Evolutionary conservation across 352 stramenopile genomes (phyloP).

Genomic region (Phytophthora hibernalis): DNA sequence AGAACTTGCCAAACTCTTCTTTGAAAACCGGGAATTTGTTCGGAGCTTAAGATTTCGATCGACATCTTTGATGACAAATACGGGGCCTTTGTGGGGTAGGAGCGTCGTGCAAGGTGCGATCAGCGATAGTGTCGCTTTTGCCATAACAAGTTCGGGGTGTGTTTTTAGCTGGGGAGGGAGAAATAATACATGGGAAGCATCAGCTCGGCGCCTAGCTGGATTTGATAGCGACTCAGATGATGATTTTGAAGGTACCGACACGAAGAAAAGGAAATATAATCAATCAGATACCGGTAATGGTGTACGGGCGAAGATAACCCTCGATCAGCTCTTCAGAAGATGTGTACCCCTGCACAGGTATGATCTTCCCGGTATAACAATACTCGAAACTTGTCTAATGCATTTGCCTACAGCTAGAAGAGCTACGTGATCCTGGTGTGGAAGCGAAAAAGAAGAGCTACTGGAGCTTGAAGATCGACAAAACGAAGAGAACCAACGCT

Average conservation of each 20-base stretch:
- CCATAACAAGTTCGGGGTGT: conserved; percentile 76
- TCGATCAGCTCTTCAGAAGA: conserved; percentile 62
- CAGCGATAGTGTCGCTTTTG: conserved; percentile 89
- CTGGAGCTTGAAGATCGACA: conserved; percentile 53
- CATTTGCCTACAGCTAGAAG: conserved; percentile 45
- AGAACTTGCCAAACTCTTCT: conserved; percentile 72
- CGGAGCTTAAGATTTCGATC: conserved; percentile 72
- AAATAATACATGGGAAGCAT: conserved; percentile 51
- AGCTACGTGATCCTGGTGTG: conserved; percentile 50
- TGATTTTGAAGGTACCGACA: conserved; percentile 15
- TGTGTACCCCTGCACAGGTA: conserved; percentile 55
- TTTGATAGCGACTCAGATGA: conserved; percentile 45
- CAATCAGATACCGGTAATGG: conserved; percentile 7
- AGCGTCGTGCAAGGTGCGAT: conserved; percentile 81
- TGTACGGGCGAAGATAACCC: conserved; percentile 45
- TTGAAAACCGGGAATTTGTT: conserved; percentile 71
- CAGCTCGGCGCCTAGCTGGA: conserved; percentile 26
- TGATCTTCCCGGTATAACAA: background rate
- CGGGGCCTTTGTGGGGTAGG: conserved; percentile 90
- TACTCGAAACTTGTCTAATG: conserved; percentile 6
- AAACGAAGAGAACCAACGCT: conserved; percentile 59
- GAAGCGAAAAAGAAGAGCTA: conserved; percentile 57
- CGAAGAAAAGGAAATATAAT: conserved; percentile 19
- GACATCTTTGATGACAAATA: conserved; percentile 88
- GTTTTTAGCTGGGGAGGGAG: conserved; percentile 93